Conservation (phyloP, 139 green algal species). For the Chlorella sorokiniana region DNA sequence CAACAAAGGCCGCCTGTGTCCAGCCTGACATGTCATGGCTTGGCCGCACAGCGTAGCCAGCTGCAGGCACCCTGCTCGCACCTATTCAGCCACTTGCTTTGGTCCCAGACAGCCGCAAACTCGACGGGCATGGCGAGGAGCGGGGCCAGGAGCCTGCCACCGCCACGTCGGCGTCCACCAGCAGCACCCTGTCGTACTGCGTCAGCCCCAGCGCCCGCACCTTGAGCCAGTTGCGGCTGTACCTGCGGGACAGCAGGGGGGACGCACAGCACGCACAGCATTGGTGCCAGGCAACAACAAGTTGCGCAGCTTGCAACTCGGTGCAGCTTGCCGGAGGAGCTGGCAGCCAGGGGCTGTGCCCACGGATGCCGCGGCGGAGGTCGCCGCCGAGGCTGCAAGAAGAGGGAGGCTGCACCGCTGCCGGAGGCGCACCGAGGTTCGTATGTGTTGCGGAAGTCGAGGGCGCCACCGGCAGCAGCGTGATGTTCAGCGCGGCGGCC, state of each 20-base stretch:
- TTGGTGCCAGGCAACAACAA: not conserved
- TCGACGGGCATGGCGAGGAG: conserved; percentile 19
- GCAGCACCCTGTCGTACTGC: conserved; percentile 37
- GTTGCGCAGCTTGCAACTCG: no score
- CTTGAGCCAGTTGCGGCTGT: conserved; percentile 42
- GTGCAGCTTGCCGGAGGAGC: no score
- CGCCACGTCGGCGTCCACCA: conserved; percentile 36
- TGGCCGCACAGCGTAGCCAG: not conserved
- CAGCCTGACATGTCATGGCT: no score
- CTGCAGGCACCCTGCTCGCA: no score
- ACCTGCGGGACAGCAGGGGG: not conserved
- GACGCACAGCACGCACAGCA: not conserved
- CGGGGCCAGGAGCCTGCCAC: not conserved
- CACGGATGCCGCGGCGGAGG: no score
- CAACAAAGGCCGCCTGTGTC: no score
- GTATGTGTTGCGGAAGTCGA: conserved; percentile 23
- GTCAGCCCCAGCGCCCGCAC: conserved; percentile 29
- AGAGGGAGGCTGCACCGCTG: not conserved
- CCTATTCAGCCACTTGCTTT: conserved; percentile 24
- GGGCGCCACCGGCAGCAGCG: conserved; percentile 6
- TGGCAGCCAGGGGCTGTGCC: no score
- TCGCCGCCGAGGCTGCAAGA: not conserved
- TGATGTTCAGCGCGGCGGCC: not conserved
- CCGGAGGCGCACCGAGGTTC: not conserved
- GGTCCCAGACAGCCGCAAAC: conserved; percentile 39